Evolutionary conservation across 306 rosid genomes (phyloP).

Genomic region (Cucumis hystrix): DNA sequence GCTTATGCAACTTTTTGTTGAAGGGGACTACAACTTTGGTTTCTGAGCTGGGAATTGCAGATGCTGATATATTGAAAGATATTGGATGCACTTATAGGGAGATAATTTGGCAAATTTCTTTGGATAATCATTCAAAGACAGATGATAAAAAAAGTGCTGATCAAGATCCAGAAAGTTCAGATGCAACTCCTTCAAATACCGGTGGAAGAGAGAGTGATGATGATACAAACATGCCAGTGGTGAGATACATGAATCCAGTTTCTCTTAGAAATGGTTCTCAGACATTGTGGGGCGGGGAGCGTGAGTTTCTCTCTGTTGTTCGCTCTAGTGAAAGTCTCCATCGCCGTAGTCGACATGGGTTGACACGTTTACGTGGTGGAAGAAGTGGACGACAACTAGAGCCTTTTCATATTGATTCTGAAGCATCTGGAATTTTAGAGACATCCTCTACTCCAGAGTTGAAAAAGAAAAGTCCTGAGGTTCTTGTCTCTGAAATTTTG

Average conservation of each 20-base stretch:
- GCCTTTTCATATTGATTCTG: slow-evolving; percentile 64
- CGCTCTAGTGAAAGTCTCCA: slow-evolving; percentile 84
- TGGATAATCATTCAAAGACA: slow-evolving; percentile 64
- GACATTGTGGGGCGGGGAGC: slow-evolving; percentile 80
- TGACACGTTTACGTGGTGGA: slow-evolving; percentile 84
- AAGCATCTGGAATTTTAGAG: slow-evolving; percentile 47
- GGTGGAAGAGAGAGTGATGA: slow-evolving; percentile 92
- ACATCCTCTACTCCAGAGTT: slow-evolving; percentile 54
- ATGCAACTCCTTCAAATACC: slow-evolving; percentile 45
- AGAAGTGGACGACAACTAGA: slow-evolving; percentile 74
- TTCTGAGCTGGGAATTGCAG: slow-evolving; percentile 71
- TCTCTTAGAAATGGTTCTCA: slow-evolving; percentile 69
- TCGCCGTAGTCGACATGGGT: slow-evolving; percentile 78
- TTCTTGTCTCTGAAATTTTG: slow-evolving; percentile 64
- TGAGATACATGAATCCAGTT: slow-evolving; percentile 81
- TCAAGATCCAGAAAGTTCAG: slow-evolving; percentile 58
- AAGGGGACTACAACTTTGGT: slow-evolving; percentile 80
- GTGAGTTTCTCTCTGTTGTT: slow-evolving; percentile 82
- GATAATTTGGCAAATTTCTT: slow-evolving; percentile 79
- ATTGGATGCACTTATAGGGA: slow-evolving; percentile 76
- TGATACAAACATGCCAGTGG: slow-evolving; percentile 61
- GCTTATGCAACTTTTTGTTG: slow-evolving; percentile 66
- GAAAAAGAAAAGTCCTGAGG: slow-evolving; percentile 92
- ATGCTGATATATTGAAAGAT: slow-evolving; percentile 88
- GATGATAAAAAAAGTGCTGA: slow-evolving; percentile 66